Conservation (phyloP, 2,329 filamentous ascomycete species). For the Sporothrix globosa region DNA sequence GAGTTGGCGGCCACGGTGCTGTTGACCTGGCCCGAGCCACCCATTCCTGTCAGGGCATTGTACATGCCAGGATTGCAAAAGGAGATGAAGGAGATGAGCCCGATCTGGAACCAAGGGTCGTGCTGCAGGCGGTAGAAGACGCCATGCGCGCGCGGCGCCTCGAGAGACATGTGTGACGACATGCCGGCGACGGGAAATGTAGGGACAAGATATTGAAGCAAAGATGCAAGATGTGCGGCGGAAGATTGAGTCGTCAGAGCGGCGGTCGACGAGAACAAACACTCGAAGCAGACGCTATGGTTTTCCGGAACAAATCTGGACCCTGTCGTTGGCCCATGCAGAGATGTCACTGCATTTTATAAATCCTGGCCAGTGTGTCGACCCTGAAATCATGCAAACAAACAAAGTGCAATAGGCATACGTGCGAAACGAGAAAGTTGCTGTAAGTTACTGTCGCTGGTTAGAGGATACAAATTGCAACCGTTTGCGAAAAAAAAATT, state of each 20-base stretch:
- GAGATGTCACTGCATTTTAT: slow-evolving; percentile 27
- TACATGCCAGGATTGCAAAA: slow-evolving; percentile 40
- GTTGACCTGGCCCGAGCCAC: slow-evolving; percentile 56
- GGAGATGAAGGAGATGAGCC: slow-evolving; percentile 33
- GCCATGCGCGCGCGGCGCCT: slow-evolving; percentile 17
- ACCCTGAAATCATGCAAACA: slow-evolving; percentile 1
- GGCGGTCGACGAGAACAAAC: neutral
- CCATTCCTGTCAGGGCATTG: slow-evolving; percentile 34
- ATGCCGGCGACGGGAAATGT: neutral
- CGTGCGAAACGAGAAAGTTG: slow-evolving; percentile 16
- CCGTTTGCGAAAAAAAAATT: neutral
- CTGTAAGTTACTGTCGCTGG: neutral
- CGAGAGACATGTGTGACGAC: slow-evolving; percentile 3
- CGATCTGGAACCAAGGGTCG: slow-evolving; percentile 33
- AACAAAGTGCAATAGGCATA: neutral
- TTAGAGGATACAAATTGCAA: neutral
- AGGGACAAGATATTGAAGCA: neutral
- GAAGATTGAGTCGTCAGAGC: neutral
- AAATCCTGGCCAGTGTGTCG: neutral
- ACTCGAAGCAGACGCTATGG: neutral
- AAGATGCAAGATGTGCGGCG: neutral
- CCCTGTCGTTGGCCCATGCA: slow-evolving; percentile 16
- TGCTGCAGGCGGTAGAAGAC: slow-evolving; percentile 28
- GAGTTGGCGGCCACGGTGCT: slow-evolving; percentile 58
- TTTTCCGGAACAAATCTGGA: neutral